phyloP scores from a whole-genome alignment of 2,329 filamentous ascomycete genomes.

The Lecanicillium sp. region DNA sequence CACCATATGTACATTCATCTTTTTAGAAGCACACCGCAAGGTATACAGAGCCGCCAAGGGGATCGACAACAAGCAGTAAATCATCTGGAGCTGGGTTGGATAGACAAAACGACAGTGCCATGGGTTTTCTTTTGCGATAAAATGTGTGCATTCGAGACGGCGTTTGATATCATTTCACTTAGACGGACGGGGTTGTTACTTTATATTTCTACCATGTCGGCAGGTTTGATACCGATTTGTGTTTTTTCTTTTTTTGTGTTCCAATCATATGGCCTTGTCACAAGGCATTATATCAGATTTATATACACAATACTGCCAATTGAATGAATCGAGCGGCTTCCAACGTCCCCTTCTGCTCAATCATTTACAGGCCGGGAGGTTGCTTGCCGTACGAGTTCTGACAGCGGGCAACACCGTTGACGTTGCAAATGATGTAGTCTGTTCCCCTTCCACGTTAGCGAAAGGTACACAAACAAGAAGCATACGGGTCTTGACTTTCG shows the following conservation, averaged over 20 bases:
- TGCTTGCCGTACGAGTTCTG: not conserved
- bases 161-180: constrained; percentile 21
- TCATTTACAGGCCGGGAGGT: not conserved
- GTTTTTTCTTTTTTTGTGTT: not conserved
- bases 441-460: not conserved
- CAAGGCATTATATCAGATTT: not conserved
- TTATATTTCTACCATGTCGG: too few relatives aligned
- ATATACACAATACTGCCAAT: too few relatives aligned
- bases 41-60: constrained; percentile 55
- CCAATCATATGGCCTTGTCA: not conserved
- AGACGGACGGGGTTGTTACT: not conserved
- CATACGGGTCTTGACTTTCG: not conserved
- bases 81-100: constrained; percentile 22
- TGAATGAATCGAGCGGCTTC: too few relatives aligned
- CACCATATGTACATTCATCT: constrained; percentile 81
- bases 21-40: constrained; percentile 81
- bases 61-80: constrained; percentile 17
- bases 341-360: too few relatives aligned
- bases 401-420: not conserved
- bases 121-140: constrained; percentile 9
- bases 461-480: not conserved
- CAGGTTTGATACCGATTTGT: too few relatives aligned
- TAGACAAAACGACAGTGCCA: not conserved
- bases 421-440: not conserved
- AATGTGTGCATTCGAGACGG: constrained; percentile 16